Percentiles rank a stretch among this genome's conserved stretches.
phyloP scores from a whole-genome alignment of 179 eudicot species.

The Actinidia chinensis region DNA sequence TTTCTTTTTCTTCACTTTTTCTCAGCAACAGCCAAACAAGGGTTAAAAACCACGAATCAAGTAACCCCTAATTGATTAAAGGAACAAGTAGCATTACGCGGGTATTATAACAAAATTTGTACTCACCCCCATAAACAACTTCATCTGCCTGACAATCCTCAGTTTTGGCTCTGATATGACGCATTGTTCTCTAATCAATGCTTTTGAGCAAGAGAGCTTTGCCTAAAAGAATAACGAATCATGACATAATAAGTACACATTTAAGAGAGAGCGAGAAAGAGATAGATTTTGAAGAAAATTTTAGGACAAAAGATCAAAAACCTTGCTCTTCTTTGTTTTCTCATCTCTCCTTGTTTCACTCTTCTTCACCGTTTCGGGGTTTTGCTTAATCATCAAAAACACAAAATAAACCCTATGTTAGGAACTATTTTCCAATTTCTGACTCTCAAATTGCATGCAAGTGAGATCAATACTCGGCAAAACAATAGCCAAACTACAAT shows the following conservation, averaged over 20 bases:
- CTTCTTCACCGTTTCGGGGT: conserved; percentile 13
- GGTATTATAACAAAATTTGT: neutral
- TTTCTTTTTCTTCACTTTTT: too few species aligned
- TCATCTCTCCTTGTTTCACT: conserved; percentile 81
- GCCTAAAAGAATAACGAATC: conserved; percentile 22
- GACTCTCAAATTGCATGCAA: neutral
- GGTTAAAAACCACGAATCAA: too few species aligned
- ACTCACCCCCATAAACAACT: conserved; percentile 54
- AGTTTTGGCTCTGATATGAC: conserved; percentile 76
- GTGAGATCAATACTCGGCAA: conserved; percentile 19
- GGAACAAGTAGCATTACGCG: too few species aligned
- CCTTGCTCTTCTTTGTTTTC: conserved; percentile 82
- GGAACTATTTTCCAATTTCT: conserved; percentile 1
- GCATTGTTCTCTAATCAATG: conserved; percentile 78
- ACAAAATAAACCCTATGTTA: neutral
- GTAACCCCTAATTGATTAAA: too few species aligned
- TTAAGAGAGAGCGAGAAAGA: neutral
- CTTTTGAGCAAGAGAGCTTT: conserved; percentile 85
- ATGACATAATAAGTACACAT: too few species aligned
- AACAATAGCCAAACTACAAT: too few species aligned
- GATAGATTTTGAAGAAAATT: neutral
- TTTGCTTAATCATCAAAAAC: conserved; percentile 8
- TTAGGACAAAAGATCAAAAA: conserved; percentile 20
- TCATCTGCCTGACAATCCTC: conserved; percentile 82
- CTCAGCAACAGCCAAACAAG: too few species aligned